These are phyloP conservation scores for Paramecium tetraurelia DNA, from an alignment of 73 alveolate species.

Conservation along the genomic window DNA sequence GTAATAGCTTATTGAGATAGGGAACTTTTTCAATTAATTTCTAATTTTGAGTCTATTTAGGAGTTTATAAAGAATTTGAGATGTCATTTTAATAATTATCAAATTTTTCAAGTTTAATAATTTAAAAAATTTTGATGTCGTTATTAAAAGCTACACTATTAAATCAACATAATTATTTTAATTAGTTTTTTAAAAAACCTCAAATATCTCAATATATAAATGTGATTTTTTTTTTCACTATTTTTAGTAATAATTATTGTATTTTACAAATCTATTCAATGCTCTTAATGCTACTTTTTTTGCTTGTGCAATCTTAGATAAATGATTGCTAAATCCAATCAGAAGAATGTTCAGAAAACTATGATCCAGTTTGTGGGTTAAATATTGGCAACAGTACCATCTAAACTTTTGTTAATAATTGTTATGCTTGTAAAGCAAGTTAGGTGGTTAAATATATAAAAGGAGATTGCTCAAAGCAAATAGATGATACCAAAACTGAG, in stretches of 20 bases:
- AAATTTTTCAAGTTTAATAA: no score
- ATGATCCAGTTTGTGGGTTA: constrained; percentile 30
- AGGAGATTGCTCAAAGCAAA: background rate
- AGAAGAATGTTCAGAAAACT: background rate
- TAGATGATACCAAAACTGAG: background rate
- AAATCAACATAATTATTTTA: background rate
- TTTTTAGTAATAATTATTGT: background rate
- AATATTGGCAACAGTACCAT: background rate
- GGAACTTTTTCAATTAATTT: background rate
- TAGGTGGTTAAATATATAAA: background rate
- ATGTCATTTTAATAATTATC: no score
- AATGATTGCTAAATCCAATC: background rate
- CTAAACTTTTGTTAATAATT: background rate
- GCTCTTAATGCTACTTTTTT: background rate
- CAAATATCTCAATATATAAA: background rate
- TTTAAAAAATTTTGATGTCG: background rate
- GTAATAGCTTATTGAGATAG: no score
- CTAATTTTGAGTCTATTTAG: no score
- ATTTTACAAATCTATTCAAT: background rate
- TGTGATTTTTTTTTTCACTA: background rate
- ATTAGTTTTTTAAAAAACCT: background rate
- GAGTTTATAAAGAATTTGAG: no score
- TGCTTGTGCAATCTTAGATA: background rate
- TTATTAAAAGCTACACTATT: background rate
- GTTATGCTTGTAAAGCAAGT: constrained; percentile 30